A percentile compares a stretch with the other conserved stretches of the same genome.
phyloP scores from a whole-genome alignment of 768 basidiomycete species.

The Mycena floridula region DNA sequence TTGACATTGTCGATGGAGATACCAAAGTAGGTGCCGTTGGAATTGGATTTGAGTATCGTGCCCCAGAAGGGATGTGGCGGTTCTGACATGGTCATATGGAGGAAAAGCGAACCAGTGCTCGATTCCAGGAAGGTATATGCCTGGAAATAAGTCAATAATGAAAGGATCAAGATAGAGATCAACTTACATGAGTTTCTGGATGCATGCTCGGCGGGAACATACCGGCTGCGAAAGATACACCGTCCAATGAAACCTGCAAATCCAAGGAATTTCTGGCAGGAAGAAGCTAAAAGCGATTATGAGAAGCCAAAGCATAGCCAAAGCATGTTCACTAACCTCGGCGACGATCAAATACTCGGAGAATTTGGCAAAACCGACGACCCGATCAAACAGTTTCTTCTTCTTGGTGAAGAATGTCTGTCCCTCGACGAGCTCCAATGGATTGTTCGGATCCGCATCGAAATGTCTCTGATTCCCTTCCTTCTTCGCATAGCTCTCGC shows the following conservation, averaged over 20 bases:
- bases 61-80: conserved; percentile 76
- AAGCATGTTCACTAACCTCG: conserved; percentile 62
- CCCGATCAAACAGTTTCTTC: conserved; percentile 74
- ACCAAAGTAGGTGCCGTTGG: conserved; percentile 96
- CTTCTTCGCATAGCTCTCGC: conserved; percentile 85
- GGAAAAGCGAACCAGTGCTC: conserved; percentile 85
- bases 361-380: conserved; percentile 96
- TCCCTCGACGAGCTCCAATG: conserved; percentile 77
- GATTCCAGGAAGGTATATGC: conserved; percentile 95
- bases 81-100: conserved; percentile 92
- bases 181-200: conserved; percentile 87
- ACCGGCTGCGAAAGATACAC: conserved; percentile 76
- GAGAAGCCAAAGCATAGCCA: conserved; percentile 58
- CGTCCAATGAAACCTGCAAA: conserved; percentile 93
- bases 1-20: conserved; percentile 85
- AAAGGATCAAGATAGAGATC: conserved; percentile 36
- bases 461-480: conserved; percentile 68
- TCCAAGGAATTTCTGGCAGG: no score
- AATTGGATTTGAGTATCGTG: conserved; percentile 91
- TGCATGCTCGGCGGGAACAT: conserved; percentile 88
- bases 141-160: conserved; percentile 30
- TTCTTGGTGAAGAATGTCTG: conserved; percentile 63
- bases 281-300: no score
- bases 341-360: conserved; percentile 95
- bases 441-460: conserved; percentile 41